phyloP scores from a whole-genome alignment of 495 filamentous ascomycete genomes.

The Podospora pseudopauciseta region DNA sequence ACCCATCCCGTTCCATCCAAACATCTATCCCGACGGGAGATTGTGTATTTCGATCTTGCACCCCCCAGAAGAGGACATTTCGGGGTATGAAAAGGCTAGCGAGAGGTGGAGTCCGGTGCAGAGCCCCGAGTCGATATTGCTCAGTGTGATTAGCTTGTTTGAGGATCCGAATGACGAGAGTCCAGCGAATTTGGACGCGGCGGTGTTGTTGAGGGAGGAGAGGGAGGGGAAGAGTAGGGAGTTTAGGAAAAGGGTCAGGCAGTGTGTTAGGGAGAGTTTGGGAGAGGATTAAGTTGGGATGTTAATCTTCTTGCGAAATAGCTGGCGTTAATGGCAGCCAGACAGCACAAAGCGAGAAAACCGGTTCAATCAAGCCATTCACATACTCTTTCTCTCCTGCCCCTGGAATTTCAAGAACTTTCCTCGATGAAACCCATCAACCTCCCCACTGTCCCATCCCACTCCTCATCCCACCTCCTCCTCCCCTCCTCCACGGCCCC shows the following conservation, averaged over 20 bases:
- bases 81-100: slow-evolving; percentile 86
- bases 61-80: slow-evolving; percentile 92
- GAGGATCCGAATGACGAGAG: slow-evolving; percentile 92
- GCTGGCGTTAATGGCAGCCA: no score
- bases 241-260: slow-evolving; percentile 70
- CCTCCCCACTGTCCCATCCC: slow-evolving; percentile 72
- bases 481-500: slow-evolving; percentile 76
- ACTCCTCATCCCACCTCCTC: slow-evolving; percentile 90
- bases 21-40: slow-evolving; percentile 84
- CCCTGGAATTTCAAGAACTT: slow-evolving; percentile 8
- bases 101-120: slow-evolving; percentile 98
- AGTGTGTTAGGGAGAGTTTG: slow-evolving; percentile 78
- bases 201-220: slow-evolving; percentile 80
- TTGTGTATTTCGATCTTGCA: slow-evolving; percentile 98
- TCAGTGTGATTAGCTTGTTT: slow-evolving; percentile 92
- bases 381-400: not conserved
- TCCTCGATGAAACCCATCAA: slow-evolving; percentile 55
- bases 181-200: slow-evolving; percentile 92
- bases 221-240: slow-evolving; percentile 57
- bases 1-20: slow-evolving; percentile 87
- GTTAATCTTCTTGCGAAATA: no score
- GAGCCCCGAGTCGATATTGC: slow-evolving; percentile 88
- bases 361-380: not conserved
- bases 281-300: slow-evolving; percentile 57
- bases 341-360: no score